Base-by-base conservation (phyloP, 306 rosid genomes). In the Adenanthera pavonina region DNA sequence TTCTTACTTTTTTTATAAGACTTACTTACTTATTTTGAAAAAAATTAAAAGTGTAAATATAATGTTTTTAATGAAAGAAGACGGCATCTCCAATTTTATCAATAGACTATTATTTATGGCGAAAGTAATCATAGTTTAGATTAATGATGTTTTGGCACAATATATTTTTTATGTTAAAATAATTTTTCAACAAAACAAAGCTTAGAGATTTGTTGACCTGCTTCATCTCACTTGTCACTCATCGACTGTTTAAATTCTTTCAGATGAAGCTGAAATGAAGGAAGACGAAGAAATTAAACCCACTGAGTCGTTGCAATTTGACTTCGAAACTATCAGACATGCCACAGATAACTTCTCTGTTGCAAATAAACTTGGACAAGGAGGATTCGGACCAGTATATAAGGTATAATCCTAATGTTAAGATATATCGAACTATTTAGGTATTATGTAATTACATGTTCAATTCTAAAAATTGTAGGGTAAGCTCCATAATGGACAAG, bases 321-420 rank as follows among this genome's bases (percentile, higher is more conserved):
- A 83, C 78, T 83, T 79, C 5, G 82, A 86, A 1, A 76, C 74
- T 35, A 65, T 83, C 8, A 57, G 65, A 65, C 35, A 49, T 15
- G 84, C 89, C 49, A 86, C 84, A 40, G 44, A 13, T 38, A 71
- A 83, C 38, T 86, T 86, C 54, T 80, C 87, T 0, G 19, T 76
- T 65, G 38, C 80, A 30, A 86, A 86, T 83, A 86, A 72, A 20
- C 74, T 86, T 12, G 86, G 84, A 56, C 56, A 86, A 53, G 89
- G 86, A 1, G 89, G 86, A 57, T 86, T 83, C 66, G 89, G 89
- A 52, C n/a, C 72, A 0, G 89, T 86, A 40, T 83, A 83, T 20
- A 8, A 4, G 74, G 89, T 86, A 82, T 70, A 30, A 25, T 25
- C 30, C 30, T 25, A 25, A 25, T 25, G 30, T 25, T 25, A 25